Evolutionary conservation across 805 yeast genomes (phyloP).

Genomic region (Teunomyces atbi): DNA sequence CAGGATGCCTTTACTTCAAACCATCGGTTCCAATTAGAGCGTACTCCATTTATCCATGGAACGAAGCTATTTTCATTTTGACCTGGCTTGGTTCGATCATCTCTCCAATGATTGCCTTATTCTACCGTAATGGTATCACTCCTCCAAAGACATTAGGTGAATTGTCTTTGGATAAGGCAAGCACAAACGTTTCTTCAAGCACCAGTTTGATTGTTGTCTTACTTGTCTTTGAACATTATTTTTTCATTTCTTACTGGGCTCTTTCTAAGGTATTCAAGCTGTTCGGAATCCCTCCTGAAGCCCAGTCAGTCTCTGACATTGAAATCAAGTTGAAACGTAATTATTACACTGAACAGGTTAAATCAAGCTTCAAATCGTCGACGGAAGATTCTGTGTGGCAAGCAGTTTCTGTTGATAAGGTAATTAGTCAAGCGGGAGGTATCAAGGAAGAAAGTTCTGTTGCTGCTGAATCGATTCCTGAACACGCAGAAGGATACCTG

Average conservation of each 20-base stretch:
- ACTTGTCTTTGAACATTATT: constrained; percentile 54
- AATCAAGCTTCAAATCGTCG: constrained; percentile 15
- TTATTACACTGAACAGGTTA: constrained; percentile 23
- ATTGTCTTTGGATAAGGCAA: constrained; percentile 41
- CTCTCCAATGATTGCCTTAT: constrained; percentile 65
- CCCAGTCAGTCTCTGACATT: constrained; percentile 31
- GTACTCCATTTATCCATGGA: constrained; percentile 78
- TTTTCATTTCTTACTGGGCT: constrained; percentile 38
- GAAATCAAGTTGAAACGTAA: constrained; percentile 38
- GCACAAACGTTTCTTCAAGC: constrained; percentile 34
- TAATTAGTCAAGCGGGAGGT: constrained; percentile 11
- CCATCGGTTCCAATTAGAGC: constrained; percentile 64
- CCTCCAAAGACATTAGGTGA: constrained; percentile 44
- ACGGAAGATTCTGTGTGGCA: constrained; percentile 25
- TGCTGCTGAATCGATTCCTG: constrained; percentile 10
- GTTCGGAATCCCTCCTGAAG: constrained; percentile 33
- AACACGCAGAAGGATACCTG: constrained; percentile 10
- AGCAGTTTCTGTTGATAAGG: constrained; percentile 10
- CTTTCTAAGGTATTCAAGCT: constrained; percentile 32
- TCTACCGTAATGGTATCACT: constrained; percentile 57
- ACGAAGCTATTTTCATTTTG: constrained; percentile 56
- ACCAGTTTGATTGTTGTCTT: constrained; percentile 40
- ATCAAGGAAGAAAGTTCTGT: neutral
- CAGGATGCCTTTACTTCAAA: constrained; percentile 44
- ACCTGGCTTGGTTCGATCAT: constrained; percentile 73